Evolutionary conservation across 2,329 filamentous ascomycete genomes (phyloP).

Genomic region (Diplodia scrobiculata): DNA sequence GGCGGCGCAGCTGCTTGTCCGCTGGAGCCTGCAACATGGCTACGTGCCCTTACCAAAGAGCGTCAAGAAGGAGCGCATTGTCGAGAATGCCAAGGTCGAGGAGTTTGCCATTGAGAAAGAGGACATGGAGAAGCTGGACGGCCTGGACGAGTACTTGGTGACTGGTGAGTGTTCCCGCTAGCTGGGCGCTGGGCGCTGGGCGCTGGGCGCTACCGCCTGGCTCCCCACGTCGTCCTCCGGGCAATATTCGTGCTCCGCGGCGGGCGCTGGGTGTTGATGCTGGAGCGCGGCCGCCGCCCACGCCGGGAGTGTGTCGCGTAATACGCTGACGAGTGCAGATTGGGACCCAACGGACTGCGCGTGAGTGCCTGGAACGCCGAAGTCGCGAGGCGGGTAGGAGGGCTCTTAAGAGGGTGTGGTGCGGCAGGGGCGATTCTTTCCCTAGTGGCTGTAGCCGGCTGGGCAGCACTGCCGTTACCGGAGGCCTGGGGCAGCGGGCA

Average conservation of each 20-base stretch:
- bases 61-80: conserved; percentile 61
- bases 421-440: conserved; percentile 7
- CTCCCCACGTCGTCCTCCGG: conserved; percentile 25
- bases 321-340: conserved; percentile 37
- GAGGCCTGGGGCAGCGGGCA: conserved; percentile 12
- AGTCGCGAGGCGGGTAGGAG: conserved; percentile 5
- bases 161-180: conserved; percentile 60
- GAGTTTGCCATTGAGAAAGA: conserved; percentile 62
- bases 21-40: conserved; percentile 76
- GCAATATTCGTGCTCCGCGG: conserved; percentile 20
- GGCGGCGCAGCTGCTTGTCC: conserved; percentile 72
- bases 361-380: conserved; percentile 32
- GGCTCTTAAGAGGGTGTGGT: neutral
- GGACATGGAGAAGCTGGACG: conserved; percentile 66
- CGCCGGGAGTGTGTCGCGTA: conserved; percentile 15
- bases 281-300: conserved; percentile 20
- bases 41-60: conserved; percentile 76
- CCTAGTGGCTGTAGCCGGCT: conserved; percentile 9
- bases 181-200: neutral
- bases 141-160: conserved; percentile 70
- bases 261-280: conserved; percentile 20
- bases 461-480: conserved; percentile 22
- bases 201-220: conserved; percentile 4
- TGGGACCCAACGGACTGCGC: conserved; percentile 53
- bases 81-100: conserved; percentile 65